A percentile compares a stretch with the other conserved stretches of the same genome.
phyloP scores from a whole-genome alignment of 257 asterid species.

The Fraxinus excelsior region DNA sequence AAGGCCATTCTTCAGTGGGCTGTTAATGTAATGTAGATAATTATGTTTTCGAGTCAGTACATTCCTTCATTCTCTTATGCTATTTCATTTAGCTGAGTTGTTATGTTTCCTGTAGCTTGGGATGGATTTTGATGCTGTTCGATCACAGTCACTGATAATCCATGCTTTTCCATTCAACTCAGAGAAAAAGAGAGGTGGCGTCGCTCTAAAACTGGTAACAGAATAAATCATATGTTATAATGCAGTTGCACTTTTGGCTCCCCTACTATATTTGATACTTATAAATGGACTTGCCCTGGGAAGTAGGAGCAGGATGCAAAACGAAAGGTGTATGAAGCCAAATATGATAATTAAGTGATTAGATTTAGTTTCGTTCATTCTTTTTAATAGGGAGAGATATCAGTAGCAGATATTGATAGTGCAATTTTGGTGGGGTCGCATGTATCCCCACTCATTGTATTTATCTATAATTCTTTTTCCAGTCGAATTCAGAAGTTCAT shows the following conservation, averaged over 20 bases:
- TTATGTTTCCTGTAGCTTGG: conserved; percentile 62
- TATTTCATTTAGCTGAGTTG: conserved; percentile 17
- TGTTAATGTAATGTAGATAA: conserved; percentile 51
- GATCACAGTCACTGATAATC: conserved; percentile 60
- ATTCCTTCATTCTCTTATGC: not conserved
- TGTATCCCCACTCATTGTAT: not conserved
- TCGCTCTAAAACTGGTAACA: conserved; percentile 72
- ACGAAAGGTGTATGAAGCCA: not conserved
- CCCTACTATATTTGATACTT: not conserved
- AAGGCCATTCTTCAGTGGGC: conserved; percentile 98
- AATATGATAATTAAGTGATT: not conserved
- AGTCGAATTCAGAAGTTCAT: conserved; percentile 67
- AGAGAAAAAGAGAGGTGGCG: conserved; percentile 97
- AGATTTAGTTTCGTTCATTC: not conserved
- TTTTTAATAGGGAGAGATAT: not conserved
- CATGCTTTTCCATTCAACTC: conserved; percentile 98
- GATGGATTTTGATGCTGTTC: conserved; percentile 70
- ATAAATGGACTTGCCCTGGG: not conserved
- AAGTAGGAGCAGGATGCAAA: not conserved
- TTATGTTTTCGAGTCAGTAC: conserved; percentile 16
- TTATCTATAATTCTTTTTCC: conserved; percentile 27
- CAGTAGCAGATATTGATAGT: not conserved
- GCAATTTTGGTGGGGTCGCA: not conserved
- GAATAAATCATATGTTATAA: conserved; percentile 12
- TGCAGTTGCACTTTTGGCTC: conserved; percentile 4